phyloP scores from a whole-genome alignment of 352 stramenopile genomes.

The Globisporangium orthogonon region DNA sequence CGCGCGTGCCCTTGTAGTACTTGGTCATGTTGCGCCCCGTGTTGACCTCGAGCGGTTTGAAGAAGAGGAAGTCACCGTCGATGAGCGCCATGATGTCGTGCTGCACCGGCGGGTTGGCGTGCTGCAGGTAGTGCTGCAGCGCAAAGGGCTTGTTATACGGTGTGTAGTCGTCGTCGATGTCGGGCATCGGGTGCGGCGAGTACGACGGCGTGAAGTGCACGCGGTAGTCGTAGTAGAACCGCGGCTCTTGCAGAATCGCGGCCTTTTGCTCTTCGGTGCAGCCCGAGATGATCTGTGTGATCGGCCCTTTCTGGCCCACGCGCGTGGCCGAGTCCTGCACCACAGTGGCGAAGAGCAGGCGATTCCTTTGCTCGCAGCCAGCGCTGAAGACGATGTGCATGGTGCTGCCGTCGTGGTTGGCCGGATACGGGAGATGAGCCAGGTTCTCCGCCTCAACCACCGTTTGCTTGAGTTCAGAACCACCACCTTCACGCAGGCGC shows the following conservation, averaged over 20 bases:
- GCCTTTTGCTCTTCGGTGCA: constrained; percentile 11
- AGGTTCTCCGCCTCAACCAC: too few species aligned
- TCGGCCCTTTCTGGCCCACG: constrained; percentile 18
- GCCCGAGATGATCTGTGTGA: constrained; percentile 23
- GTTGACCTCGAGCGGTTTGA: constrained; percentile 21
- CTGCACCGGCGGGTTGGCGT: constrained; percentile 16
- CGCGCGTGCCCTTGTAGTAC: constrained; percentile 28
- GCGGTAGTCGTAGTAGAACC: constrained; percentile 21
- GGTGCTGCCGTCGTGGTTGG: constrained; percentile 9
- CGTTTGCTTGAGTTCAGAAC: too few species aligned
- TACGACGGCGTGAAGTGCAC: constrained; percentile 20
- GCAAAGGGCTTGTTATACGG: constrained; percentile 23
- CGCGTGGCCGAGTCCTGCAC: constrained; percentile 16
- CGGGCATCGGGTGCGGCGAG: constrained; percentile 10
- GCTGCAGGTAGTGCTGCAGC: constrained; percentile 18
- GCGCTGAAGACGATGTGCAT: constrained; percentile 25
- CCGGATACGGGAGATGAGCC: neutral
- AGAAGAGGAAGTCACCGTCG: constrained; percentile 14
- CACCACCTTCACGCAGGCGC: too few species aligned
- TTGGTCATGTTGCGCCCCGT: constrained; percentile 28
- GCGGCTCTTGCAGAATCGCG: constrained; percentile 8
- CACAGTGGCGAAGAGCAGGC: constrained; percentile 11
- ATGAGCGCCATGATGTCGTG: constrained; percentile 19
- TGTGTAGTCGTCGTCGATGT: constrained; percentile 16
- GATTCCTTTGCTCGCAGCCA: constrained; percentile 16